Percentiles rank a stretch among this genome's conserved stretches.
Conservation (phyloP, 345 rosid genomes). For the Bruguiera parviflora region DNA sequence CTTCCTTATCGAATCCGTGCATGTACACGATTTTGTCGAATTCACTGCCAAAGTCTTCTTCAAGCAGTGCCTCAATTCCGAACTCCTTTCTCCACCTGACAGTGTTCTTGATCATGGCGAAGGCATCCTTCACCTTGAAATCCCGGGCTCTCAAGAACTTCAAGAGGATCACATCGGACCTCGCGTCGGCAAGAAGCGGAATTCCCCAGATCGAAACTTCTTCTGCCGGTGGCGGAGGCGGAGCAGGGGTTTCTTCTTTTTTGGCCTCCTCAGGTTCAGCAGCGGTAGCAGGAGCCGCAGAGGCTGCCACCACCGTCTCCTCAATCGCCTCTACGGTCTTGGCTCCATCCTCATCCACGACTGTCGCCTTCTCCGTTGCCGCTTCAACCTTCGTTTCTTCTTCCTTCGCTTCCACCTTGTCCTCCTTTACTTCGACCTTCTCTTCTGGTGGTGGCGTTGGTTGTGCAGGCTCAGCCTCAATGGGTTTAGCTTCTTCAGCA, state of each 20-base stretch:
- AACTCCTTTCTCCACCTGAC: constrained; percentile 47
- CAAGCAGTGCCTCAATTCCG: constrained; percentile 41
- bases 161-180: constrained; percentile 39
- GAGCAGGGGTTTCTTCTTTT: constrained; percentile 10
- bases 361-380: constrained; percentile 40
- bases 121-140: constrained; percentile 51
- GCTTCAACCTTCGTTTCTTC: constrained; percentile 8
- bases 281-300: constrained; percentile 16
- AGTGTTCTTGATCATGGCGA: constrained; percentile 45
- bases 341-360: constrained; percentile 75
- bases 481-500: constrained; percentile 10
- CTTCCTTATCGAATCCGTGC: constrained; percentile 41
- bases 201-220: constrained; percentile 50
- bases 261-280: constrained; percentile 8
- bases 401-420: constrained; percentile 7
- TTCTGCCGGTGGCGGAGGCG: constrained; percentile 20
- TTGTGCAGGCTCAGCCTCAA: neutral
- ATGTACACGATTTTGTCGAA: constrained; percentile 32
- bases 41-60: constrained; percentile 41
- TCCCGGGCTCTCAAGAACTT: constrained; percentile 56
- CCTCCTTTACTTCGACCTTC: constrained; percentile 12
- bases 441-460: neutral
- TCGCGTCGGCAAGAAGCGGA: constrained; percentile 40
- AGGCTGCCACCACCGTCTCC: constrained; percentile 65
- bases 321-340: constrained; percentile 88